Percentiles rank a stretch among this genome's conserved stretches.
phyloP scores from a whole-genome alignment of 345 rosid genomes.

The Acer yangbiense region DNA sequence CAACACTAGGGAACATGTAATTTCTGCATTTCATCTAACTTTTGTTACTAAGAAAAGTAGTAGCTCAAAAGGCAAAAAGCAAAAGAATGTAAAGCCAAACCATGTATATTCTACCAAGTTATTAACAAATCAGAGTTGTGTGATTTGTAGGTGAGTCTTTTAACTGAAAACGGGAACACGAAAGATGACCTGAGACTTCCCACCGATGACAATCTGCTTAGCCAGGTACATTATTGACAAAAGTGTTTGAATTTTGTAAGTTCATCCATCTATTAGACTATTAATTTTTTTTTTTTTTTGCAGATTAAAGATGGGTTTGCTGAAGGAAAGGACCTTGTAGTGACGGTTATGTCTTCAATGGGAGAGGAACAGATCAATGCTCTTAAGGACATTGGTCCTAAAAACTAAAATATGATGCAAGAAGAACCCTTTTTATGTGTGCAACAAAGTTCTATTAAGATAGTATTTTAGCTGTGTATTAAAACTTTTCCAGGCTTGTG shows the following conservation, averaged over 20 bases:
- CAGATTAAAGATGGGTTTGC: constrained; percentile 66
- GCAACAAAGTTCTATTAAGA: constrained; percentile 24
- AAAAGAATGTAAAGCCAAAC: background rate
- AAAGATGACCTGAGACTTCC: constrained; percentile 83
- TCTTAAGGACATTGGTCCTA: constrained; percentile 71
- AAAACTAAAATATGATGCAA: constrained; percentile 40
- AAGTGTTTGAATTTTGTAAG: background rate
- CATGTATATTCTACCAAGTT: background rate
- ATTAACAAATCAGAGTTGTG: constrained; percentile 7
- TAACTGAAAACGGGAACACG: constrained; percentile 67
- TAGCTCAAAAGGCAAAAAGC: background rate
- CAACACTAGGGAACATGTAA: background rate
- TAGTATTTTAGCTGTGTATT: constrained; percentile 23
- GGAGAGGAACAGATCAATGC: constrained; percentile 74
- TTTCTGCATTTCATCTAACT: background rate
- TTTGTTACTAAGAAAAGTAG: background rate
- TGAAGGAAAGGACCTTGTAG: constrained; percentile 73
- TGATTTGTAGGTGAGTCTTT: constrained; percentile 56
- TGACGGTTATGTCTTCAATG: constrained; percentile 68
- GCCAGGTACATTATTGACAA: constrained; percentile 41
- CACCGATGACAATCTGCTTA: constrained; percentile 61
- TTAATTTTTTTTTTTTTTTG: background rate
- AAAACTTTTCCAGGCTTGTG: constrained; percentile 17
- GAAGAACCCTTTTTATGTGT: background rate
- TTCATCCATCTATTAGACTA: background rate